Evolutionary conservation across 441 rosid genomes (phyloP).

Genomic region (Bocquillonia castaneifolia): DNA sequence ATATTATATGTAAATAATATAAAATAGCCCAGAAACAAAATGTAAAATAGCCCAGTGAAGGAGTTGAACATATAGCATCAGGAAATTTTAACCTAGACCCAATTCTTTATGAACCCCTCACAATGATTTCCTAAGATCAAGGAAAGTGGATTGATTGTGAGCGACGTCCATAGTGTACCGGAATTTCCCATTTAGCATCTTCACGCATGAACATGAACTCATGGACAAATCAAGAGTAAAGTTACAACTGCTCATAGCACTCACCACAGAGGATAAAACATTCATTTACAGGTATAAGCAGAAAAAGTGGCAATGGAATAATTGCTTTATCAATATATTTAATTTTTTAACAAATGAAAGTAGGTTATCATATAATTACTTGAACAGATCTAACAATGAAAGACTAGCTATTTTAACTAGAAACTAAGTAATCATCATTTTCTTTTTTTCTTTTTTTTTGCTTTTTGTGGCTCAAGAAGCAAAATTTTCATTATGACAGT

Average conservation of each 20-base stretch:
- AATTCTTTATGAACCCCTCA: no score
- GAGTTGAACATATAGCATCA: no score
- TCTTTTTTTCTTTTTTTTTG: no score
- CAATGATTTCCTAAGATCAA: no score
- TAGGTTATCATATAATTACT: not conserved
- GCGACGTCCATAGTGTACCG: no score
- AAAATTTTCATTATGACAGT: not conserved
- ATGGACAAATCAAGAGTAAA: not conserved
- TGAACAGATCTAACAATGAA: not conserved
- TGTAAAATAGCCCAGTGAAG: not conserved
- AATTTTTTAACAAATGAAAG: not conserved
- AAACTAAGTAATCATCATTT: slow-evolving; percentile 12
- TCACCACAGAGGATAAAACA: not conserved
- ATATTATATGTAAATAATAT: not conserved
- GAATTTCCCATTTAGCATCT: not conserved
- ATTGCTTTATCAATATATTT: not conserved
- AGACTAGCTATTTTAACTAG: not conserved
- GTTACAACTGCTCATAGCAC: not conserved
- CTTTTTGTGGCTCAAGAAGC: not conserved
- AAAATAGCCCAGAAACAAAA: not conserved
- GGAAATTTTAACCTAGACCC: no score
- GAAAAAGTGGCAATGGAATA: not conserved
- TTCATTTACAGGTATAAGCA: not conserved
- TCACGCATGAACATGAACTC: not conserved
- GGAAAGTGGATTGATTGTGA: no score